Percentiles rank a stretch among this genome's conserved stretches.
Evolutionary conservation across 83 land plant genomes (phyloP).

Genomic region (Diphasiastrum complanatum): DNA sequence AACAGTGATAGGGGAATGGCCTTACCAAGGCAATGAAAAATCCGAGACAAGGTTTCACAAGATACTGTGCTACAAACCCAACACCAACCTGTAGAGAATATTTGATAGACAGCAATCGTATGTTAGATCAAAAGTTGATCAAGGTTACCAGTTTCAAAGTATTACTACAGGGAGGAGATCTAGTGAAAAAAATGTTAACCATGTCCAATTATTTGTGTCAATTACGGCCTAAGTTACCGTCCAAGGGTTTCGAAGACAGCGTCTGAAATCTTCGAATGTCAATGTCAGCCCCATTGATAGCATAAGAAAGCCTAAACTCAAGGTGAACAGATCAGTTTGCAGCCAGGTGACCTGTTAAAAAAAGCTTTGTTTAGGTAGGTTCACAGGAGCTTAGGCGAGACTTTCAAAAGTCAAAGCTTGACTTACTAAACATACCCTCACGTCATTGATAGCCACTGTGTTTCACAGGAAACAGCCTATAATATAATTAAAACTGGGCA

Average conservation of each 20-base stretch:
- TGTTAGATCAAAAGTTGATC: background rate
- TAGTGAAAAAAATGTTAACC: no score
- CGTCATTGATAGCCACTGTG: no score
- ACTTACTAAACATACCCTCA: no score
- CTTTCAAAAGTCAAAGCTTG: no score
- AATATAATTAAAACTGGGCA: background rate
- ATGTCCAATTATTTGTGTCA: no score
- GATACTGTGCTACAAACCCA: conserved; percentile 79
- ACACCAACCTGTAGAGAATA: conserved; percentile 64
- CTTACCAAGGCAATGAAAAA: conserved; percentile 74
- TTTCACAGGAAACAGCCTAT: no score
- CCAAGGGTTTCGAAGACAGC: conserved; percentile 94
- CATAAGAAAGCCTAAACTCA: conserved; percentile 90
- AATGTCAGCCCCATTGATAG: conserved; percentile 97
- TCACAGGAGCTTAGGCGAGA: background rate
- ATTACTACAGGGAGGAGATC: background rate
- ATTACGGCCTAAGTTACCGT: no score
- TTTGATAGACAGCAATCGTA: no score
- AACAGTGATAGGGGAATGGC: background rate
- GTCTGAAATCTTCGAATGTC: conserved; percentile 89
- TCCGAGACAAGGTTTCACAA: conserved; percentile 67
- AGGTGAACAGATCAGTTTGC: conserved; percentile 88
- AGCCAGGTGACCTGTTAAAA: conserved; percentile 83
- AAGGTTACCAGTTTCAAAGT: background rate
- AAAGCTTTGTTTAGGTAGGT: background rate